Evolutionary conservation across 1,139 yeast genomes (phyloP).

Genomic region (Suhomyces kunorum): DNA sequence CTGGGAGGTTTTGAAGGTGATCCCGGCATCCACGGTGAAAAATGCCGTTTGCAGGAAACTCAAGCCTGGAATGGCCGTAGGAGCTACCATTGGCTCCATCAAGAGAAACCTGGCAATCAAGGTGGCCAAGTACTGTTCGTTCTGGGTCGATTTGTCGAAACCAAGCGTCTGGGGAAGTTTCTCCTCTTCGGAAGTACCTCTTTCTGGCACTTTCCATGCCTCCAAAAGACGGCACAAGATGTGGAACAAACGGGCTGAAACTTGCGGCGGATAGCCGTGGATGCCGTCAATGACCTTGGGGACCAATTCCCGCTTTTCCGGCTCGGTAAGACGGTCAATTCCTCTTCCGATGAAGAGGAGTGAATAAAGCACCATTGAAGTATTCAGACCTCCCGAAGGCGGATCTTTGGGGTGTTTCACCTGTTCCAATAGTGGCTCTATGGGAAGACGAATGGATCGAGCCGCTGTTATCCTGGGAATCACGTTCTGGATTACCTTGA

Average conservation of each 20-base stretch:
- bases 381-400: constrained; percentile 39
- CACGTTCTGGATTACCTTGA: constrained; percentile 65
- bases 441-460: constrained; percentile 59
- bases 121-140: constrained; percentile 45
- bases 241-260: constrained; percentile 62
- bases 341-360: constrained; percentile 68
- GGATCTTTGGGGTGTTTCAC: constrained; percentile 55
- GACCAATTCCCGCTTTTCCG: constrained; percentile 41
- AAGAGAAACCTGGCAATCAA: constrained; percentile 59
- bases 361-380: constrained; percentile 64
- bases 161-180: constrained; percentile 30
- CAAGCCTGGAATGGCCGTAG: constrained; percentile 60
- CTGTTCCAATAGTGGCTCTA: constrained; percentile 60
- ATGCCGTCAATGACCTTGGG: constrained; percentile 54
- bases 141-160: constrained; percentile 31
- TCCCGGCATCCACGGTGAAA: constrained; percentile 69
- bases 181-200: constrained; percentile 47
- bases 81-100: constrained; percentile 44
- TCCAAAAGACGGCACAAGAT: constrained; percentile 57
- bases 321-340: constrained; percentile 47
- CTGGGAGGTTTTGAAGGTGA: constrained; percentile 48
- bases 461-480: constrained; percentile 67
- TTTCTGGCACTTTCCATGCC: constrained; percentile 51
- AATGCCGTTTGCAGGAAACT: constrained; percentile 55
- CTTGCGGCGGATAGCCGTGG: constrained; percentile 33